phyloP scores from a whole-genome alignment of 1,139 yeast species.

The Scheffersomyces quercinus region DNA sequence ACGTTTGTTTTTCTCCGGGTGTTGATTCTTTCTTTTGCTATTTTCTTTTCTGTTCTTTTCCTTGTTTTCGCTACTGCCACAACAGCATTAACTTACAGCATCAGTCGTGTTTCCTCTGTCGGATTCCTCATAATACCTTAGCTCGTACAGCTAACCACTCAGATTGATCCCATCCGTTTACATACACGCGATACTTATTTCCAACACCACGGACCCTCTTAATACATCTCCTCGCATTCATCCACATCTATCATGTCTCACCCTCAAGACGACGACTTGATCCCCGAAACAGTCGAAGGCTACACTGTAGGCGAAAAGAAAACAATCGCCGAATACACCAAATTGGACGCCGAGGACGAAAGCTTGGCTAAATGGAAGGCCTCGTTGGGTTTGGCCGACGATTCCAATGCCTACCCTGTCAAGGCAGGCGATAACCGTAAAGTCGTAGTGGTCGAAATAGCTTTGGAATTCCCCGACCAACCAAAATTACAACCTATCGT shows the following conservation, averaged over 20 bases:
- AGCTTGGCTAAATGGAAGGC: slow-evolving; percentile 92
- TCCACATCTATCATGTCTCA: slow-evolving; percentile 14
- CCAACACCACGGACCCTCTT: too few relatives aligned
- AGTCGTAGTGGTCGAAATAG: slow-evolving; percentile 78
- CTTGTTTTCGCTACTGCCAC: too few relatives aligned
- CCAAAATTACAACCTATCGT: slow-evolving; percentile 59
- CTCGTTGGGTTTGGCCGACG: slow-evolving; percentile 69
- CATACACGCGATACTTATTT: too few relatives aligned
- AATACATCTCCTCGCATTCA: not conserved
- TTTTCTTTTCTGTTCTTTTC: too few relatives aligned
- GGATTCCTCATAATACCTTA: too few relatives aligned
- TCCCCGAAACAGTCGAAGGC: slow-evolving; percentile 63
- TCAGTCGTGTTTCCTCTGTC: too few relatives aligned
- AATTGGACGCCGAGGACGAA: slow-evolving; percentile 88
- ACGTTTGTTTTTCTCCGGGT: too few relatives aligned
- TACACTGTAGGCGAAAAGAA: slow-evolving; percentile 84
- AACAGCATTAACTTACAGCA: too few relatives aligned
- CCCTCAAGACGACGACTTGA: slow-evolving; percentile 53
- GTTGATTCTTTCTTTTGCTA: too few relatives aligned
- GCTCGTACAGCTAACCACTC: too few relatives aligned
- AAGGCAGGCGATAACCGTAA: slow-evolving; percentile 70
- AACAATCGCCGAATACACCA: slow-evolving; percentile 80
- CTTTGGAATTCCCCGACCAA: slow-evolving; percentile 61
- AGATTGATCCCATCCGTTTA: too few relatives aligned
- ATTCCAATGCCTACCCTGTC: slow-evolving; percentile 60